Evolutionary conservation across 768 basidiomycete species (phyloP), one percentile per base, ranked within the genome.

Genomic region (Xanthoconium stramineum): DNA sequence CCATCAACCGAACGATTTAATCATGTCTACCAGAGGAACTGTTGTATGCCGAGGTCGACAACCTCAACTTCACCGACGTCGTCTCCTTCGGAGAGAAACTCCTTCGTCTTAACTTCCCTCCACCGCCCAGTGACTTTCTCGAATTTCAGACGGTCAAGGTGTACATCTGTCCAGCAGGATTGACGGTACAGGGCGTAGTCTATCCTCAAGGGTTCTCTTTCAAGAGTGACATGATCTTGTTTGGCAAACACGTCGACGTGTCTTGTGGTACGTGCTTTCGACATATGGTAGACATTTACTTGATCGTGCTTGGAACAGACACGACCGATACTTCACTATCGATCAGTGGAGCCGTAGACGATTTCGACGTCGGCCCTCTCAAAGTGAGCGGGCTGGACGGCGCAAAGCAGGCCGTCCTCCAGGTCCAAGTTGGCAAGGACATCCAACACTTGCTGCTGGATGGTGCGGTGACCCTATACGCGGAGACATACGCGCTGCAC

Each of bases 141-240:
- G 42, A 50, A 24, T 58, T 58, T 32, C 5, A 55, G 24, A 43
- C 39, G 24, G 14, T 58, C 44, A 49, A 40, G 48, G 3, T 50
- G 17, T 54, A 30, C 37, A 29, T 58, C 24, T 55, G 47, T 28
- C 57, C 52, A 6, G 20, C 15, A 6, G 48, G 53, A n/a, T 24
- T 43, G 30, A 50, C 24, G 3, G 9, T 50, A 9, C 37, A 53
- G 12, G 53, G 29, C 12, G 43, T 55, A 10, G 20, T 28, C 11
- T 58, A 58, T 42, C 57, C 52, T 19, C 17, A 43, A 1, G 57
- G 57, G 15, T 54, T 58, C n/a, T 58, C 53, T 5, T 55, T 50
- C 36, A 37, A 39, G 19, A 46, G 52, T n/a, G 29, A 49, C 33
- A 58, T 58, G 57, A 28, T 40, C 19, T 0, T 58, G 14, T 58